phyloP scores from a whole-genome alignment of 1,284 basidiomycete genomes.

The Rhodotorula sp. region DNA sequence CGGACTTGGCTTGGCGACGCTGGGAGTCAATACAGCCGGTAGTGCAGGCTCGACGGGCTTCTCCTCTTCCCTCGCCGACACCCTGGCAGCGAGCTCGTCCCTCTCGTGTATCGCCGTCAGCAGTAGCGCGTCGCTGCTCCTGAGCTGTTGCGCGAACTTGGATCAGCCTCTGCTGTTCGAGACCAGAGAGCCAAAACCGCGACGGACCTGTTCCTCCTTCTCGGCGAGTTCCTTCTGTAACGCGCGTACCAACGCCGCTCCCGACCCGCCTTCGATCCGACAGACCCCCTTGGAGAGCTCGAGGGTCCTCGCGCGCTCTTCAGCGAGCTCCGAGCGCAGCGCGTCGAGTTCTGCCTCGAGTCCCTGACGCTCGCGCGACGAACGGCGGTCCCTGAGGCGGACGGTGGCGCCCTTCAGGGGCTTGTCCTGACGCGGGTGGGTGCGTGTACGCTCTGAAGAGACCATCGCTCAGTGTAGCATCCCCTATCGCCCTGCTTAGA shows the following conservation, averaged over 20 bases:
- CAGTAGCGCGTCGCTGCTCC: not conserved
- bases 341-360: not conserved
- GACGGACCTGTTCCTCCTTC: not conserved
- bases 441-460: too few species aligned
- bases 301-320: not conserved
- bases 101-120: not conserved
- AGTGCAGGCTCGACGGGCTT: not conserved
- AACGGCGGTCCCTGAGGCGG: not conserved
- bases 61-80: not conserved
- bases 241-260: not conserved
- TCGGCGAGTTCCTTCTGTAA: not conserved
- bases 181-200: too few species aligned
- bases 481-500: too few species aligned
- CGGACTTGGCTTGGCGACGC: not conserved
- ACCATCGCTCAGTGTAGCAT: too few species aligned
- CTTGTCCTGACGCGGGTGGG: too few species aligned
- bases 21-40: not conserved
- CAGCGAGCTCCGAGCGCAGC: not conserved
- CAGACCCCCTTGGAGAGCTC: not conserved
- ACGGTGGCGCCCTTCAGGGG: not conserved
- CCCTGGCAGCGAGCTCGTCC: not conserved
- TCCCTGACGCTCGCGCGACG: not conserved
- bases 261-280: not conserved
- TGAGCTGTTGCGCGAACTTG: not conserved
- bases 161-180: not conserved